Percentiles rank a stretch among this genome's conserved stretches.
phyloP scores from a whole-genome alignment of 495 filamentous ascomycete species.

The Xylaria intraflava region DNA sequence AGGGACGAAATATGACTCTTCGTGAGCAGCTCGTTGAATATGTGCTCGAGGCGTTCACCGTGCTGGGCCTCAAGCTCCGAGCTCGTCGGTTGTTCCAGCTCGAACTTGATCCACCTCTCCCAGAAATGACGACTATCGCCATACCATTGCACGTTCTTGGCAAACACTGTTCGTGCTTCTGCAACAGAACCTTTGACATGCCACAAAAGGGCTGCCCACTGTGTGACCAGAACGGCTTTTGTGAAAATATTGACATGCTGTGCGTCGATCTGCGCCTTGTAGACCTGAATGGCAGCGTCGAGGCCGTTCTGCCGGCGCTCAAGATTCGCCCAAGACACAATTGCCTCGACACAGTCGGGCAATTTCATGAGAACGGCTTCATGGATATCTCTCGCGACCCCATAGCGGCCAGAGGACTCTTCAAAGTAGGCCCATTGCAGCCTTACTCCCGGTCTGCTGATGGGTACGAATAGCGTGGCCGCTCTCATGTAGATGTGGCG shows the following conservation, averaged over 20 bases:
- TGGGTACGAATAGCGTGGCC: slow-evolving; percentile 74
- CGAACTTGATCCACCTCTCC: slow-evolving; percentile 82
- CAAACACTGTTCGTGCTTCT: slow-evolving; percentile 80
- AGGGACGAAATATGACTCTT: slow-evolving; percentile 65
- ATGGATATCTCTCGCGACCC: slow-evolving; percentile 77
- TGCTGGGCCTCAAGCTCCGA: slow-evolving; percentile 57
- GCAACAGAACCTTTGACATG: slow-evolving; percentile 80
- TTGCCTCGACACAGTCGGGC: slow-evolving; percentile 77
- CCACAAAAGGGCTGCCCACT: slow-evolving; percentile 87
- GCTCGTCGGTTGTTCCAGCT: slow-evolving; percentile 78
- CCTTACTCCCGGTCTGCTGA: slow-evolving; percentile 71
- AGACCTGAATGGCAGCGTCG: slow-evolving; percentile 80
- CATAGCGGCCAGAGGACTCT: slow-evolving; percentile 68
- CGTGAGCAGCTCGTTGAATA: slow-evolving; percentile 69
- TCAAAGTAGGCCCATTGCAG: slow-evolving; percentile 94
- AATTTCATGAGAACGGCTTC: slow-evolving; percentile 61
- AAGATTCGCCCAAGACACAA: slow-evolving; percentile 82
- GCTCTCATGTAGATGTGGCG: slow-evolving; percentile 91
- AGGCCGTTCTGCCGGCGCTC: slow-evolving; percentile 78
- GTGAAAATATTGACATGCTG: slow-evolving; percentile 65
- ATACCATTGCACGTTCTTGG: slow-evolving; percentile 78
- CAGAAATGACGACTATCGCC: slow-evolving; percentile 86
- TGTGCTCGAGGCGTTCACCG: slow-evolving; percentile 67
- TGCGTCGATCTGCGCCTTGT: slow-evolving; percentile 72
- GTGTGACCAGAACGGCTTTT: slow-evolving; percentile 79